phyloP scores from a whole-genome alignment of 192 early-diverging fungal genomes.

The Geranomyces variabilis region DNA sequence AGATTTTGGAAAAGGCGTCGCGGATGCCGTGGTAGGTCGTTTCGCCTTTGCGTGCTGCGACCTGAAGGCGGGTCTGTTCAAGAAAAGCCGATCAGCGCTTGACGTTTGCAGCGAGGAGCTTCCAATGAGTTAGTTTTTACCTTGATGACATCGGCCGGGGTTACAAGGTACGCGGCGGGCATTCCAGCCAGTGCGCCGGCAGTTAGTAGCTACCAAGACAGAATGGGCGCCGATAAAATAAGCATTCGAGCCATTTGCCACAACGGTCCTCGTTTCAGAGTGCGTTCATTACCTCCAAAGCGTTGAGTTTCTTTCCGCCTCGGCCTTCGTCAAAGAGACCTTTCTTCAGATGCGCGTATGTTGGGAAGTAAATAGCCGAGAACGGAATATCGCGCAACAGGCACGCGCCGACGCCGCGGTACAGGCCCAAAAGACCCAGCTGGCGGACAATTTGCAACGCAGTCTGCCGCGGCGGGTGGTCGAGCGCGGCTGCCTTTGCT shows the following conservation, averaged over 20 bases:
- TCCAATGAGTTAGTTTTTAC: background rate
- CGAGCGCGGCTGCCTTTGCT: conserved; percentile 50
- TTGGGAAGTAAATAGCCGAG: conserved; percentile 96
- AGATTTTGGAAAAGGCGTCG: conserved; percentile 87
- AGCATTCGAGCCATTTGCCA: conserved; percentile 1
- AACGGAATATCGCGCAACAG: conserved; percentile 95
- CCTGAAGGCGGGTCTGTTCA: conserved; percentile 87
- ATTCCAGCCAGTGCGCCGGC: conserved; percentile 96
- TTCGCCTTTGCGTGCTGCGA: conserved; percentile 86
- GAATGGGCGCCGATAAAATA: too few relatives aligned
- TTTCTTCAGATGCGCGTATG: conserved; percentile 96
- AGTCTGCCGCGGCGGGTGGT: conserved; percentile 59
- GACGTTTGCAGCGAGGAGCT: background rate
- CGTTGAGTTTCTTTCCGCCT: conserved; percentile 66
- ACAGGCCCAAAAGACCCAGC: conserved; percentile 90
- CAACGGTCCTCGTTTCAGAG: conserved; percentile 6
- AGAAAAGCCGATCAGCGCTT: background rate
- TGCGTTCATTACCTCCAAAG: conserved; percentile 45
- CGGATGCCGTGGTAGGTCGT: conserved; percentile 82
- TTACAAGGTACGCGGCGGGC: conserved; percentile 95
- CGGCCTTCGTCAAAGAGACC: conserved; percentile 85
- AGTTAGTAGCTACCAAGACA: conserved; percentile 73
- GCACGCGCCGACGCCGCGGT: conserved; percentile 92
- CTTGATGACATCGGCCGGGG: conserved; percentile 93
- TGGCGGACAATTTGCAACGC: conserved; percentile 88